Evolutionary conservation across 805 yeast genomes (phyloP), one percentile per base, ranked within the genome.

Genomic region (Schwanniomyces vanrijiae): DNA sequence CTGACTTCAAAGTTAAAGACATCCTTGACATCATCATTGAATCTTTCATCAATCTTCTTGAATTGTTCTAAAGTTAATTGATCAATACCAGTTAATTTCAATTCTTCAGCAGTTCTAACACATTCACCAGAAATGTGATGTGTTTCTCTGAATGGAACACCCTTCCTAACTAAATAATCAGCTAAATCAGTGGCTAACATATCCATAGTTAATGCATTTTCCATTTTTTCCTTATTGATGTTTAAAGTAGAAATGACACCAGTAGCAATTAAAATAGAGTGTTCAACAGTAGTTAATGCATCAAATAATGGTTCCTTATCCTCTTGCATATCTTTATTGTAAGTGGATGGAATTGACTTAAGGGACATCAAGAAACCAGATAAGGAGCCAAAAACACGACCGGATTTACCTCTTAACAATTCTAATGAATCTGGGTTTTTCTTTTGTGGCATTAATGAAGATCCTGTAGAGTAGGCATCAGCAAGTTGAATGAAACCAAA

Each of bases 111-210:
- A 39, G 72, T 68, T 52, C 96, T 83, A 40, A 94, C 99, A 73
- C 97, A 94, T 68, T 90, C 96, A 47, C 99, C 99, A 5, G 97
- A 90, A 51, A 94, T 94, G 68, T 94, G 98, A 73, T 94, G 99
- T 1, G 99, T 94, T 72, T 94, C 98, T 76, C 99, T 89, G 75
- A 94, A 94, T 47, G 99, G 99, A 55, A 94, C 99, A 50, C 99
- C 99, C 68, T 86, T 91, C 74, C 97, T 86, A 43, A 94, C 99
- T 55, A 94, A 78, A 68, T 94, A 94, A 68, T 94, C 99, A 35
- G 99, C 99, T 58, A 94, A 79, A 66, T 94, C 99, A 26, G 99
- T 94, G 18, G 99, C 99, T 59, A 94, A 80, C 99, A 94, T 94
- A 70, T 94, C 99, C 96, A 92, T 92, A 24, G 98, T 91, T 59